phyloP scores from a whole-genome alignment of 2,329 filamentous ascomycete species.

The Dactylellina cionopaga region DNA sequence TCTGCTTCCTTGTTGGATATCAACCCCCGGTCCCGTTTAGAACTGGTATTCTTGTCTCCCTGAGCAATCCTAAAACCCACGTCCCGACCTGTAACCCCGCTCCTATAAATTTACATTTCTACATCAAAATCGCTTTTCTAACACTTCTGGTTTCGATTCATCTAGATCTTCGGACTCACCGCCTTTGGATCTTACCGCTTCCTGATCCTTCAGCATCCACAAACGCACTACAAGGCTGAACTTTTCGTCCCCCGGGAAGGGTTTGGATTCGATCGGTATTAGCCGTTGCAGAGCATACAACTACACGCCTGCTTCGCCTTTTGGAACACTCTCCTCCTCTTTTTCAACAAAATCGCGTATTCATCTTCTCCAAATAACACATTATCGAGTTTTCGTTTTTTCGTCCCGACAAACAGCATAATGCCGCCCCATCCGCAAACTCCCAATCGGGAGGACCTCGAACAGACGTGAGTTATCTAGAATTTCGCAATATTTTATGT shows the following conservation, averaged over 20 bases:
- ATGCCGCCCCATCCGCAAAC: constrained; percentile 63
- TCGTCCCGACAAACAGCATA: constrained; percentile 21
- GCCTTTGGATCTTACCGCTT: constrained; percentile 4
- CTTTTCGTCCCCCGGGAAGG: constrained; percentile 5
- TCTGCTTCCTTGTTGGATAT: constrained; percentile 17
- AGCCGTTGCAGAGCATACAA: constrained; percentile 41
- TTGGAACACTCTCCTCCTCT: constrained; percentile 31
- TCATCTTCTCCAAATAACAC: constrained; percentile 43
- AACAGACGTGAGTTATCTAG: constrained; percentile 68
- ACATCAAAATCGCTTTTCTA: constrained; percentile 17
- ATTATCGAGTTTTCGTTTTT: too few relatives aligned
- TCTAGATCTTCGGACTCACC: constrained; percentile 17
- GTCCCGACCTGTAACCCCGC: not conserved
- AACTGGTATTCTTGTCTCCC: constrained; percentile 9
- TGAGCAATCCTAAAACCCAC: constrained; percentile 37
- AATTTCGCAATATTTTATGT: not conserved
- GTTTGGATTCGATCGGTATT: constrained; percentile 16
- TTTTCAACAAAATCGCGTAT: constrained; percentile 36
- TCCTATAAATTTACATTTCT: not conserved
- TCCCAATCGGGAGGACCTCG: constrained; percentile 71
- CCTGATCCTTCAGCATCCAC: too few relatives aligned
- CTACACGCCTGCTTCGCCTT: constrained; percentile 35
- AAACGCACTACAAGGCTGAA: constrained; percentile 16
- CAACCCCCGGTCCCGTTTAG: constrained; percentile 35
- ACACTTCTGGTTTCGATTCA: constrained; percentile 2